Conservation (phyloP, 2,329 filamentous ascomycete genomes). For the Tothia fuscella region DNA sequence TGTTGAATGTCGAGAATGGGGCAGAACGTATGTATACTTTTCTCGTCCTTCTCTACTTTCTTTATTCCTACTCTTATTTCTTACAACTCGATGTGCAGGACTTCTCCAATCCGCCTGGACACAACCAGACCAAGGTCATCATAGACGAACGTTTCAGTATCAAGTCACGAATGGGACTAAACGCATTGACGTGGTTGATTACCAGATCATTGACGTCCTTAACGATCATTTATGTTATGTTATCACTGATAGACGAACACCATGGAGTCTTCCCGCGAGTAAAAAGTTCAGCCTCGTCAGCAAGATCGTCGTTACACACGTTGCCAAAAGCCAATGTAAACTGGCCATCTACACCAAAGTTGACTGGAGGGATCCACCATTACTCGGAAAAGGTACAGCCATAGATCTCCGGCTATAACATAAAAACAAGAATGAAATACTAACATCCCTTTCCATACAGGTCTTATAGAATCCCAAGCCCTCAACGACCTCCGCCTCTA, state of each 20-base stretch:
- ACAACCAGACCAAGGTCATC: slow-evolving; percentile 53
- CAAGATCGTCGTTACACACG: slow-evolving; percentile 88
- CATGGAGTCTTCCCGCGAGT: slow-evolving; percentile 78
- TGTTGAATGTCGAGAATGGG: slow-evolving; percentile 72
- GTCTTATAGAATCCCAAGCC: slow-evolving; percentile 51
- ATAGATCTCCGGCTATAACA: background rate
- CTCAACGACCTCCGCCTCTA: slow-evolving; percentile 62
- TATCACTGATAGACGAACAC: slow-evolving; percentile 49
- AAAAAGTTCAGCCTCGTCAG: slow-evolving; percentile 69
- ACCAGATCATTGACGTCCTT: slow-evolving; percentile 66
- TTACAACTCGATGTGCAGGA: no score
- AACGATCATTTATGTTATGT: slow-evolving; percentile 53
- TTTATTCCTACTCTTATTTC: no score
- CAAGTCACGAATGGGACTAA: slow-evolving; percentile 46
- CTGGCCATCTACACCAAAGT: slow-evolving; percentile 77
- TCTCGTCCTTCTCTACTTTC: no score
- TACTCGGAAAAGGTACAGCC: slow-evolving; percentile 29
- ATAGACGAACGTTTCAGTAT: slow-evolving; percentile 72
- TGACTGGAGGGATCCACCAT: slow-evolving; percentile 64
- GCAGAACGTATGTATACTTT: slow-evolving; percentile 43
- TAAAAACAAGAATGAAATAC: background rate
- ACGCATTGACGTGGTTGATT: slow-evolving; percentile 52
- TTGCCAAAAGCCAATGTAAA: slow-evolving; percentile 85
- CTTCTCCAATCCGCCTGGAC: slow-evolving; percentile 83
- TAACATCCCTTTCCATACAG: slow-evolving; percentile 16